phyloP scores from a whole-genome alignment of 2,329 filamentous ascomycete species.

The Arthrinium puccinioides region DNA sequence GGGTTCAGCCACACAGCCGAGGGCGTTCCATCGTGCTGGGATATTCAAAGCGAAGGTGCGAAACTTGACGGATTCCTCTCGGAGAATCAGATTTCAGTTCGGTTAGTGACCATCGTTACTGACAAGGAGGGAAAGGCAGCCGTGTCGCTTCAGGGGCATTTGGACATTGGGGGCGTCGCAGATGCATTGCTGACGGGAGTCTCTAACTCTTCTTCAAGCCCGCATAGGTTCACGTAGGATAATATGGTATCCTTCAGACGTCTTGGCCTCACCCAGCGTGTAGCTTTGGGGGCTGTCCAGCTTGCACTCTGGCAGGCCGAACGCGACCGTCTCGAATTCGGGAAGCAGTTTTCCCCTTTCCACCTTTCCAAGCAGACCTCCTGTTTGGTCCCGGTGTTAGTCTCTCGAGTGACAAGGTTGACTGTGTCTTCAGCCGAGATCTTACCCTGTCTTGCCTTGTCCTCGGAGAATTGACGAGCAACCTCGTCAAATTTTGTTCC shows the following conservation, averaged over 20 bases:
- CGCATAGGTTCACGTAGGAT: conserved; percentile 2
- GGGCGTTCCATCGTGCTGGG: no score
- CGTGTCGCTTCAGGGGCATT: no score
- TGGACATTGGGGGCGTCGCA: no score
- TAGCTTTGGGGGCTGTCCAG: neutral
- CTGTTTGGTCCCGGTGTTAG: neutral
- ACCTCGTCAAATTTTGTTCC: conserved; percentile 1
- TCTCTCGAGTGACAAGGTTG: neutral
- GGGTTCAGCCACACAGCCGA: no score
- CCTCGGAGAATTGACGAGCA: conserved; percentile 1
- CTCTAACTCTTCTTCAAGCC: neutral
- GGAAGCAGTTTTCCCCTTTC: neutral
- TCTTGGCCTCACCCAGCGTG: conserved; percentile 3
- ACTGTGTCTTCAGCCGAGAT: neutral
- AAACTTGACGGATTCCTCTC: no score
- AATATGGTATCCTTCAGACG: conserved; percentile 5
- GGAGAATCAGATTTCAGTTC: no score
- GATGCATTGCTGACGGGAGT: no score
- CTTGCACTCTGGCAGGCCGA: neutral
- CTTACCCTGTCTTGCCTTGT: conserved; percentile 6
- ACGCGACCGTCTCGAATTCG: neutral
- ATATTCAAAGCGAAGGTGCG: no score
- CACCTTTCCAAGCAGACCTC: neutral
- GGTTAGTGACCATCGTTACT: no score
- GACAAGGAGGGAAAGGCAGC: no score